Conservation (phyloP, 148 eudicot species). For the Fagopyrum homotropicum region DNA sequence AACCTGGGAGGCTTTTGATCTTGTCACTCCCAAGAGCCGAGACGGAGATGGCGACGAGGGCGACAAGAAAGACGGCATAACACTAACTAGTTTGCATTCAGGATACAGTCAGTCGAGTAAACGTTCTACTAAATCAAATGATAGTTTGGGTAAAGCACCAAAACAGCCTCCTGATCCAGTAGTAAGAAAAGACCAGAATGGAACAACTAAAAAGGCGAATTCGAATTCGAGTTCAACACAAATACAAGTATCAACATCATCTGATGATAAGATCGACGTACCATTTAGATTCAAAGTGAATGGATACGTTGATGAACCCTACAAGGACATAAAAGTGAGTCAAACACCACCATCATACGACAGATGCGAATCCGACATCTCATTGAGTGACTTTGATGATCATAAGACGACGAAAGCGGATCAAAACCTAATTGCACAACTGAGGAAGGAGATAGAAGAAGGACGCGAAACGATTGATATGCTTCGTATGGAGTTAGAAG, state of each 20-base stretch:
- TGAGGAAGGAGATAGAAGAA: slow-evolving; percentile 46
- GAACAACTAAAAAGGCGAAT: no score
- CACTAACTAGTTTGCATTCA: not conserved
- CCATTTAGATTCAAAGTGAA: not conserved
- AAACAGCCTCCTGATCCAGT: not conserved
- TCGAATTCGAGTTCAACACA: not conserved
- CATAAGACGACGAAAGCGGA: slow-evolving; percentile 20
- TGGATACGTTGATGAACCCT: not conserved
- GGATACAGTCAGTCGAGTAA: not conserved
- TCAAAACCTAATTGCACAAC: slow-evolving; percentile 31
- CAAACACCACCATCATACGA: no score
- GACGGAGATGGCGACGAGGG: not conserved
- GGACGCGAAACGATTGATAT: slow-evolving; percentile 25
- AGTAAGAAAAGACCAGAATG: not conserved
- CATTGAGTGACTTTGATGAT: not conserved
- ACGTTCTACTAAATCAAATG: not conserved
- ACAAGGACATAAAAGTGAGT: not conserved
- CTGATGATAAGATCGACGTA: not conserved
- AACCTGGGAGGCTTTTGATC: slow-evolving; percentile 9
- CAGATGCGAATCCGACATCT: not conserved
- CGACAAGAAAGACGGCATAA: slow-evolving; percentile 6
- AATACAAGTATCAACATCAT: not conserved
- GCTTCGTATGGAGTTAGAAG: slow-evolving; percentile 57
- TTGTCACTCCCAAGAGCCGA: not conserved
- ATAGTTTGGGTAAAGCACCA: not conserved